These are phyloP conservation scores for Thuidium tamariscinum DNA, from an alignment of 225 moss, liverwort and hornwort genomes.

Conservation along the genomic window DNA sequence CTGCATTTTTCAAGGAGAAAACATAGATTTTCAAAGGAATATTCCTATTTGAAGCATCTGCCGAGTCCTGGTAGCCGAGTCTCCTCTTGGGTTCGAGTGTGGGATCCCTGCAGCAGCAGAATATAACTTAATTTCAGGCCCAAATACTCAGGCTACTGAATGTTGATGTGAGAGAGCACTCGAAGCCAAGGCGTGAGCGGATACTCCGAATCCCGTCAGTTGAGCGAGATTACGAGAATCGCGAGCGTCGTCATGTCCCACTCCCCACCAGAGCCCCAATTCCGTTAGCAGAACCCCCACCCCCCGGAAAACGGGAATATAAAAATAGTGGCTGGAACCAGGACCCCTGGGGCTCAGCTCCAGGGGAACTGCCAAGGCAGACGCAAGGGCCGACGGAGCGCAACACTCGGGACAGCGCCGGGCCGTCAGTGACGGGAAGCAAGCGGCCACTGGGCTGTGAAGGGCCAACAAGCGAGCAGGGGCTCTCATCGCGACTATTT, in stretches of 20 bases:
- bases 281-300: constrained; percentile 4
- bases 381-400: neutral
- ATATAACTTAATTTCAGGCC: neutral
- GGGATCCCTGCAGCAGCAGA: neutral
- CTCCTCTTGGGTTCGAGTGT: neutral
- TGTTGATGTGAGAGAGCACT: neutral
- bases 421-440: neutral
- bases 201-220: neutral
- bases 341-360: neutral
- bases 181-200: neutral
- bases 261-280: neutral
- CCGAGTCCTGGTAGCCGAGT: neutral
- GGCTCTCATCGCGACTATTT: neutral
- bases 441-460: neutral
- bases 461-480: neutral
- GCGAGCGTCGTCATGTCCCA: neutral
- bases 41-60: neutral
- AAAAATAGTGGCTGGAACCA: neutral
- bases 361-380: neutral
- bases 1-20: neutral
- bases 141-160: neutral
- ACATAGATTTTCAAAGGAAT: neutral
- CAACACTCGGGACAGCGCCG: neutral
- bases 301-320: neutral
- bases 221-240: neutral